Evolutionary conservation across 208 protist species (phyloP), one percentile per base, ranked within the genome.

Genomic region (Lotmaria passim): DNA sequence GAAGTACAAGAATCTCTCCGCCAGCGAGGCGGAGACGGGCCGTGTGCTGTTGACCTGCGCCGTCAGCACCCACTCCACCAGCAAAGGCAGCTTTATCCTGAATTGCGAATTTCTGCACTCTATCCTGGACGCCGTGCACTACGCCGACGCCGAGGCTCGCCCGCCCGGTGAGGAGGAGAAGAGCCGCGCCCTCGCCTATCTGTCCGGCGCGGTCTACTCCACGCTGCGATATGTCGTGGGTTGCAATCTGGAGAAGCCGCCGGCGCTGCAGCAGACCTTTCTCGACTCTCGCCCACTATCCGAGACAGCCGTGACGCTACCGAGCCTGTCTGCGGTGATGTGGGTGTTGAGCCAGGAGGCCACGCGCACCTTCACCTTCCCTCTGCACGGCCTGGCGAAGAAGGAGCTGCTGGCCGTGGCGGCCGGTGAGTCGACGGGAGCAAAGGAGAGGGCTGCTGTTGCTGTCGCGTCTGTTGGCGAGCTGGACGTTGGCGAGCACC

Each of bases 201-300:
- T 96, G 14, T 86, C 88, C 24, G 77, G 78, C 36, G 86, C 80
- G 1, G 83, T 88, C 14, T 89, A 92, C 68, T 67, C 81, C 19
- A 89, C 79, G 39, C 57, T 94, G 28, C 91, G 87, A 24, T 96
- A 96, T 66, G 65, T 93, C 26, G 76, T 96, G 1, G 91, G 68
- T 6, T 96, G 91, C 65, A 92, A 96, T 68, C 33, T 93, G 0
- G 58, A 82, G 43, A 64, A 61, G 43, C 75, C 74, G 6, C 41
- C 63, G 15, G 41, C 31, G 48, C 41, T 82, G 24, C 36, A 73
- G 44, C 68, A 93, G 31, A 91, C 79, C 10, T 90, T 94, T 52
- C 75, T 96, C 19, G 91, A 96, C 74, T 74, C 87, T 0, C 78
- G 91, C 17, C 65, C 72, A 19, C 58, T 93, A 21, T 62, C 76